phyloP scores from a whole-genome alignment of 441 rosid species.

The Croton setiger region DNA sequence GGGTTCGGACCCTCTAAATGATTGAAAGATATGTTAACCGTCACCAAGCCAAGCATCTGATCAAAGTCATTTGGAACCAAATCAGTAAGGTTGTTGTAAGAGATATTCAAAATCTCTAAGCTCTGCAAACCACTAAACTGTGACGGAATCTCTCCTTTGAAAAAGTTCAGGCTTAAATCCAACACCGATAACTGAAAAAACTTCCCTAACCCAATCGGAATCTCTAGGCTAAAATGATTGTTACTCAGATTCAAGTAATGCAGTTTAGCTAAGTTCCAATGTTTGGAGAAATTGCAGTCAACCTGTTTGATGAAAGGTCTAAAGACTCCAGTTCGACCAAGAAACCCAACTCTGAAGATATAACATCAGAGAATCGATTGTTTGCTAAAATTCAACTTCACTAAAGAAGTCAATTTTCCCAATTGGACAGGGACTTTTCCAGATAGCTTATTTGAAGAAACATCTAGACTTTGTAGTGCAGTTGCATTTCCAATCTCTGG shows the following conservation, averaged over 20 bases:
- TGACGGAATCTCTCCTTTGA: not conserved
- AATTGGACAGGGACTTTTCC: conserved; percentile 35
- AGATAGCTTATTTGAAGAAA: conserved; percentile 30
- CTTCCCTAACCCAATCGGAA: not conserved
- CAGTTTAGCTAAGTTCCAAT: conserved; percentile 13
- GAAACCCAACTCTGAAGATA: conserved; percentile 26
- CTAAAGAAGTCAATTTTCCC: conserved; percentile 19
- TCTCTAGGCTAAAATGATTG: not conserved
- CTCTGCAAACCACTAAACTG: not conserved
- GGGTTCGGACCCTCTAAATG: conserved; percentile 27
- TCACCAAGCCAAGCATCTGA: not conserved
- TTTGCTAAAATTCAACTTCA: not conserved
- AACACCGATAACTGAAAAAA: not conserved
- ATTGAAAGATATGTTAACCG: conserved; percentile 19
- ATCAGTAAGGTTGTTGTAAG: conserved; percentile 26
- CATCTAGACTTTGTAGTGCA: conserved; percentile 14
- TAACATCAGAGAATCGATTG: conserved; percentile 24
- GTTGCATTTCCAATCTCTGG: conserved; percentile 28
- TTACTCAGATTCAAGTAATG: conserved; percentile 16
- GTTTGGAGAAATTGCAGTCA: conserved; percentile 18
- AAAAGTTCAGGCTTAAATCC: not conserved
- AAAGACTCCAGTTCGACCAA: conserved; percentile 10
- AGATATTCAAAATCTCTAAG: conserved; percentile 25
- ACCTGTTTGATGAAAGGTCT: conserved; percentile 24
- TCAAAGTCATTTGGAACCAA: not conserved